phyloP scores from a whole-genome alignment of 768 basidiomycete species.

The Mycena pura region DNA sequence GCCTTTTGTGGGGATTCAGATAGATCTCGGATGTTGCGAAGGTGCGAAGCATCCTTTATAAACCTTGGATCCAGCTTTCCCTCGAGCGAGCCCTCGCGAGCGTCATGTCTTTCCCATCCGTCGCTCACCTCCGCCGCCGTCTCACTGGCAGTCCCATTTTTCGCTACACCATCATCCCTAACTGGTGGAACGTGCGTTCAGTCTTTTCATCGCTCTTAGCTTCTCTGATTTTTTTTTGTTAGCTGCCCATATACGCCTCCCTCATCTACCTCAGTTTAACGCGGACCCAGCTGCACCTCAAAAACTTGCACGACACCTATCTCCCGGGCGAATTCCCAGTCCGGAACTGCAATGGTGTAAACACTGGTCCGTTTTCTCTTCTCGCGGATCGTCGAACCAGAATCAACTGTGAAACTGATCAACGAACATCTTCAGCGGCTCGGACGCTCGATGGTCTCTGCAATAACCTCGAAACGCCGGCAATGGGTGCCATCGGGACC shows the following conservation, averaged over 20 bases:
- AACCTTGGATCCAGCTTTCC: no score
- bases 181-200: conserved; percentile 10
- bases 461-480: conserved; percentile 18
- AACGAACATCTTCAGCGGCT: not conserved
- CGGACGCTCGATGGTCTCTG: conserved; percentile 19
- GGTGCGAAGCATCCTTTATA: no score
- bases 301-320: conserved; percentile 24
- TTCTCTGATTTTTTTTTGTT: not conserved
- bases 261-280: conserved; percentile 20
- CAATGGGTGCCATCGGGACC: conserved; percentile 13
- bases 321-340: conserved; percentile 8
- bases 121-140: no score
- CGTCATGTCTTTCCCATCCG: no score
- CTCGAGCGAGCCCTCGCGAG: no score
- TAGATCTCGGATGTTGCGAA: no score
- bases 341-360: conserved; percentile 13
- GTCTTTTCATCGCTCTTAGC: not conserved
- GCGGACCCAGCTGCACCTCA: not conserved
- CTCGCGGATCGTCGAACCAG: not conserved
- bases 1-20: no score
- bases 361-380: conserved; percentile 6
- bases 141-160: not conserved
- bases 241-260: conserved; percentile 19
- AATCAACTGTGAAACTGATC: not conserved
- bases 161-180: conserved; percentile 6